Percentiles rank a stretch among this genome's conserved stretches.
Conservation (phyloP, 371 early-diverging fungal genomes). For the Batkoa obscura region DNA sequence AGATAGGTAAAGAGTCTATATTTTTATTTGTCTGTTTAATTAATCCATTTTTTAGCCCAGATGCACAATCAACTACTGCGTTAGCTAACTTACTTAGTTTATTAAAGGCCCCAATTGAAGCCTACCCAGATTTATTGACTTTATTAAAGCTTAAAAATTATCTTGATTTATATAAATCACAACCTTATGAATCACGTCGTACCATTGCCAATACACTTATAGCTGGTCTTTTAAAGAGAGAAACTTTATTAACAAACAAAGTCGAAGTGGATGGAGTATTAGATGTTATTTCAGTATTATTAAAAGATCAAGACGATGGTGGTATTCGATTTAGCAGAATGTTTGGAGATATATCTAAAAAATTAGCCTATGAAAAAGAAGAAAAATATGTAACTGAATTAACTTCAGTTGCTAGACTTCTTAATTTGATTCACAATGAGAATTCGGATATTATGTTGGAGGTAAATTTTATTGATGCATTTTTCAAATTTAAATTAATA, state of each 20-base stretch:
- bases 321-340: constrained; percentile 7
- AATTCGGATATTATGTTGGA: constrained; percentile 53
- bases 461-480: constrained; percentile 14
- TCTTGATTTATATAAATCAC: constrained; percentile 52
- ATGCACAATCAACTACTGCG: constrained; percentile 25
- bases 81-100: constrained; percentile 36
- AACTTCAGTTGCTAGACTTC: constrained; percentile 57
- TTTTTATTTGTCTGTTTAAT: no score
- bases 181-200: constrained; percentile 58
- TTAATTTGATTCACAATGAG: constrained; percentile 52
- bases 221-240: constrained; percentile 34
- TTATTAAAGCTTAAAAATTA: constrained; percentile 45
- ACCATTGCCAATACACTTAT: constrained; percentile 62
- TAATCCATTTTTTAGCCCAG: constrained; percentile 13
- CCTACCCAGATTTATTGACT: constrained; percentile 40
- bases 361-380: constrained; percentile 28
- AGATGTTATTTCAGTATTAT: constrained; percentile 57
- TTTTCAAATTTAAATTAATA: neutral
- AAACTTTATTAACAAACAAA: constrained; percentile 40
- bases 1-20: constrained; percentile 10
- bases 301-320: constrained; percentile 53
- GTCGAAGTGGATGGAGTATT: constrained; percentile 65
- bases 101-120: constrained; percentile 48
- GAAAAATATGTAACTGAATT: constrained; percentile 69
- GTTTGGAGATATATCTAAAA: constrained; percentile 10